These are phyloP conservation scores for Plasmodium fragile DNA, from an alignment of 169 alveolate genomes.

Conservation along the genomic window DNA sequence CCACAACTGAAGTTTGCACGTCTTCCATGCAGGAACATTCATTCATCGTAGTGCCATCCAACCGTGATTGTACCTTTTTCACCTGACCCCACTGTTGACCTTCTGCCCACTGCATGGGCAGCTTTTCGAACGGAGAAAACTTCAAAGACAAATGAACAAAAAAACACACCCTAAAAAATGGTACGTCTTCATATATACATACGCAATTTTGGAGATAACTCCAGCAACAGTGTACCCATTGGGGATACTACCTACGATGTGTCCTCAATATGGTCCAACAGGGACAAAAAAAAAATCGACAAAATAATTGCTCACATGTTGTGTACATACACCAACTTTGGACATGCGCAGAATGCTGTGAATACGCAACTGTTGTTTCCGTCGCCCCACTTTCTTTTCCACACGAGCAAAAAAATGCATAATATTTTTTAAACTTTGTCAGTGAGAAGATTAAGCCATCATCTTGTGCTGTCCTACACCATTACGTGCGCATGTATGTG, in stretches of 20 bases:
- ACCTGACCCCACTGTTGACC: not conserved
- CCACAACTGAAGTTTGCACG: not conserved
- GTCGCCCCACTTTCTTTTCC: not conserved
- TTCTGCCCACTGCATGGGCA: not conserved
- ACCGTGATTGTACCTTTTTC: not conserved
- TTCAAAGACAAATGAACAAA: not conserved
- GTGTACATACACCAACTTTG: not conserved
- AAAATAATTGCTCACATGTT: not conserved
- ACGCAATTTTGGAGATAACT: not conserved
- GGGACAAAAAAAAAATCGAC: not conserved
- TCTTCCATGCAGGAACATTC: not conserved
- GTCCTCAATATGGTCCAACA: not conserved
- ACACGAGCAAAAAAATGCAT: not conserved
- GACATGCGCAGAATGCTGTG: not conserved
- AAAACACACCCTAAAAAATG: not conserved
- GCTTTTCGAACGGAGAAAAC: not conserved
- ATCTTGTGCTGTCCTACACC: slow-evolving; percentile 10
- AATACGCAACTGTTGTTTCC: not conserved
- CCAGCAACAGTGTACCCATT: not conserved
- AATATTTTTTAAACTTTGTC: slow-evolving; percentile 76
- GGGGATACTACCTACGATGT: not conserved
- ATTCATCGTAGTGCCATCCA: not conserved
- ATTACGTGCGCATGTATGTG: not conserved
- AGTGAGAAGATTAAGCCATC: slow-evolving; percentile 80
- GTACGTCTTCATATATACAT: not conserved